Evolutionary conservation across 1,284 basidiomycete genomes (phyloP).

Genomic region (Heterobasidion parviporum): DNA sequence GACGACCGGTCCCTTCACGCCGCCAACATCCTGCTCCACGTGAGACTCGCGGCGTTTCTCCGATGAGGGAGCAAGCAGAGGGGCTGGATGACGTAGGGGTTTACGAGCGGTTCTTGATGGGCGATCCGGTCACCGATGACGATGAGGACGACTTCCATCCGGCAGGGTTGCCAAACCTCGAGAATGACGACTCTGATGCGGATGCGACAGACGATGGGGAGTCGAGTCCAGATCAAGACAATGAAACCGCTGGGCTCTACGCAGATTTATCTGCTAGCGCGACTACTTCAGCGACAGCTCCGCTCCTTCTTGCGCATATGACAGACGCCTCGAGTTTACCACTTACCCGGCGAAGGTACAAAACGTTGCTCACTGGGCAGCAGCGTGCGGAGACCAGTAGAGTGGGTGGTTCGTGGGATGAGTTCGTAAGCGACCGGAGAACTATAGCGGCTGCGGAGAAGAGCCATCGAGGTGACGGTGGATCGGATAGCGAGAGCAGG

Average conservation of each 20-base stretch:
- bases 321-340: constrained; percentile 29
- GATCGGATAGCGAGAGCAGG: constrained; percentile 24
- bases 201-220: constrained; percentile 14
- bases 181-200: constrained; percentile 8
- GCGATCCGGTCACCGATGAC: constrained; percentile 54
- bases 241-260: constrained; percentile 33
- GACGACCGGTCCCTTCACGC: constrained; percentile 2
- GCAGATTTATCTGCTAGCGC: constrained; percentile 31
- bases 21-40: background rate
- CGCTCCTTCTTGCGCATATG: constrained; percentile 44
- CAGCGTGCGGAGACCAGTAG: background rate
- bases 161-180: constrained; percentile 3
- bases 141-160: constrained; percentile 44
- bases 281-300: constrained; percentile 24
- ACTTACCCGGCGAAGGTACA: constrained; percentile 39
- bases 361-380: constrained; percentile 15
- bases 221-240: constrained; percentile 15
- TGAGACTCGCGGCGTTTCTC: background rate
- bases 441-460: constrained; percentile 6
- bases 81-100: constrained; percentile 14
- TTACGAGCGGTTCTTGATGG: constrained; percentile 54
- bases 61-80: background rate
- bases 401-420: constrained; percentile 14
- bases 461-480: constrained; percentile 11
- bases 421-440: constrained; percentile 17